phyloP scores from a whole-genome alignment of 306 rosid species.

The Pterocarpus macrocarpus region DNA sequence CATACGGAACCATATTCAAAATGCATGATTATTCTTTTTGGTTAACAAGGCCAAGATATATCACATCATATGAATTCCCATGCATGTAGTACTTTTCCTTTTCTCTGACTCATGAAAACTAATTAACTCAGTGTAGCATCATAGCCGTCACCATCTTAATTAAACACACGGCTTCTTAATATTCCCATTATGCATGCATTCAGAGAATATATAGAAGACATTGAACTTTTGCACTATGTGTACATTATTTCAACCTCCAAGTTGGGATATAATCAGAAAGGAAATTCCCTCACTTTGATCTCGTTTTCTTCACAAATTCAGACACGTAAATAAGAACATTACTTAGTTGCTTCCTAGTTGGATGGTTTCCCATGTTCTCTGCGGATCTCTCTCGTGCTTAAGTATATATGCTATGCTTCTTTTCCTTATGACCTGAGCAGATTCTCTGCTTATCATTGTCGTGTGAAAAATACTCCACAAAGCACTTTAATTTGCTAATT shows the following conservation, averaged over 20 bases:
- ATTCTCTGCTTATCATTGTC: conserved; percentile 25
- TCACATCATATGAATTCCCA: conserved; percentile 39
- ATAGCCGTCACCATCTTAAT: conserved; percentile 1
- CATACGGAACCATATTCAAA: conserved; percentile 46
- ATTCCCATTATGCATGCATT: conserved; percentile 32
- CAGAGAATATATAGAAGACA: conserved; percentile 1
- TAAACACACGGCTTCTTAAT: conserved; percentile 21
- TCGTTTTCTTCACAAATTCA: background rate
- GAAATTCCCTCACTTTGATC: background rate
- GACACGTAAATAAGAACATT: conserved; percentile 20
- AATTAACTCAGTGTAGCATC: background rate
- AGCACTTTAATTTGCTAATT: background rate
- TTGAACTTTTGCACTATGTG: conserved; percentile 18
- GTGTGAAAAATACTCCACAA: background rate
- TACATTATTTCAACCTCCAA: conserved; percentile 29
- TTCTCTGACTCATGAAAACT: background rate
- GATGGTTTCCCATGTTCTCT: conserved; percentile 33
- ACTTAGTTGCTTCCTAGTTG: conserved; percentile 14
- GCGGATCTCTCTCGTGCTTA: conserved; percentile 11
- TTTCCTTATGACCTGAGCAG: background rate
- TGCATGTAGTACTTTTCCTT: conserved; percentile 1
- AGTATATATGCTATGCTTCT: conserved; percentile 14
- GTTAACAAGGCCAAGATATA: conserved; percentile 19
- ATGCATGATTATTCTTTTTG: conserved; percentile 16
- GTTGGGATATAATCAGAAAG: conserved; percentile 11